Base-by-base conservation (phyloP, 2,329 filamentous ascomycete species). In the Trichoderma pleuroti region DNA sequence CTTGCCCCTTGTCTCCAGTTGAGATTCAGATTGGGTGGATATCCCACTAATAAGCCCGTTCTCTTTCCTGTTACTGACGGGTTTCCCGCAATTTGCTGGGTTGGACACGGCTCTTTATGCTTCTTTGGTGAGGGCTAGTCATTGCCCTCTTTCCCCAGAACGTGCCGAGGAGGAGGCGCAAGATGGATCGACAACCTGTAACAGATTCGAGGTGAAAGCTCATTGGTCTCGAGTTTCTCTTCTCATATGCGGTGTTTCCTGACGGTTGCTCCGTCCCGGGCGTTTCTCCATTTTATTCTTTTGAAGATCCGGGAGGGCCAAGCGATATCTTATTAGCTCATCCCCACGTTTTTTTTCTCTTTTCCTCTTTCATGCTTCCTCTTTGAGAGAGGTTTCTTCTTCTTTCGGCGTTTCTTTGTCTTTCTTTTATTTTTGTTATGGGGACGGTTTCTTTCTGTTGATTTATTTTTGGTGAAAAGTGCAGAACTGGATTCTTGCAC, bases 361-460 rank as follows among this genome's bases (percentile, higher is more conserved):
- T 68, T 68, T 70, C 71, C 72, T 67, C 73, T 68, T 73, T 72
- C 66, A 60, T 72, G 66, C 69, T 71, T 73, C 64, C 36, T 67
- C 36, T 34, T 46, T 46, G 36, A 68, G n/a, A 68, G 54, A 34
- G 64, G 26, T 57, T 36, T 24, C 67, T 64, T 63, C 54, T 67
- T 36, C 24, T 42, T 42, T 67, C 34, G 8, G 10, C 18, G 16
- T 28, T 26, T 49, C 16, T n/a, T 32, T 52, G 30, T 18, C 46
- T 52, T 28, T 67, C 46, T 68, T 42, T 28, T 21, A 34, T 59
- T 68, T 14, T 24, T n/a, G 28, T 16, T 49, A 46, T 57, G 54
- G 54, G 52, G 36, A n/a, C 24, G 26, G 30, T 10, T 42, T 46
- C 42, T 4, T 60, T 46, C 14, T 60, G 14, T 26, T 68, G 21